Base-by-base conservation (phyloP, 805 yeast genomes). In the Pichia exigua region DNA sequence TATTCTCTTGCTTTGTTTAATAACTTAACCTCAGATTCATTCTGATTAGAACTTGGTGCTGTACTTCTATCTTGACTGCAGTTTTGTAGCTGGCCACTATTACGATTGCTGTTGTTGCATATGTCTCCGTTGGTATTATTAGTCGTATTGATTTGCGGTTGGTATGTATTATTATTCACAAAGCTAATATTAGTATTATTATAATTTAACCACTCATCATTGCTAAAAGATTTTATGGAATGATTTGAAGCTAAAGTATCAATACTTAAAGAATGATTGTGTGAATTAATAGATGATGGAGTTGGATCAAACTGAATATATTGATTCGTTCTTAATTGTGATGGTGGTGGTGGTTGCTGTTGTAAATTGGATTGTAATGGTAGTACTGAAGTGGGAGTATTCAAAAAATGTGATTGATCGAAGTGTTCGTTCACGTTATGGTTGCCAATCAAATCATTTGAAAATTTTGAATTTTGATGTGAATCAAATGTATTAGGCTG, bases 221-320 rank as follows among this genome's bases (percentile, higher is more conserved):
- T 44, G 10, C 21, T 12, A 10, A 47, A 30, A 11, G 53, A 48
- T n/a, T 32, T 42, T 46, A 22, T 48, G 11, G 54, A 54, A 42
- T 48, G 35, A 3, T 30, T 21, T 12, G 50, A 48, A 9, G 42
- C 24, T 13, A 43, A 42, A 10, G 50, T 48, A 32, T 43, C 54
- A 12, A 51, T 26, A 28, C 47, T 42, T 32, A 48, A 20, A 12
- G 52, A 39, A 27, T 47, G 49, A n/a, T 32, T 47, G 45, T 48
- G 50, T 8, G 46, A 22, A 17, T 42, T 48, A 4, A 48, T 2
- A 11, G 46, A 24, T 18, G 55, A 38, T 41, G 52, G 44, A 4
- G n/a, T 24, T 13, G 52, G 22, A 42, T 55, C 60, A 38, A 42
- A 48, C 6, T 42, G 46, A 10, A 41, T 30, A 35, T 30, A 47